Conservation (phyloP, 805 yeast species). For the Spathaspora sp. region DNA sequence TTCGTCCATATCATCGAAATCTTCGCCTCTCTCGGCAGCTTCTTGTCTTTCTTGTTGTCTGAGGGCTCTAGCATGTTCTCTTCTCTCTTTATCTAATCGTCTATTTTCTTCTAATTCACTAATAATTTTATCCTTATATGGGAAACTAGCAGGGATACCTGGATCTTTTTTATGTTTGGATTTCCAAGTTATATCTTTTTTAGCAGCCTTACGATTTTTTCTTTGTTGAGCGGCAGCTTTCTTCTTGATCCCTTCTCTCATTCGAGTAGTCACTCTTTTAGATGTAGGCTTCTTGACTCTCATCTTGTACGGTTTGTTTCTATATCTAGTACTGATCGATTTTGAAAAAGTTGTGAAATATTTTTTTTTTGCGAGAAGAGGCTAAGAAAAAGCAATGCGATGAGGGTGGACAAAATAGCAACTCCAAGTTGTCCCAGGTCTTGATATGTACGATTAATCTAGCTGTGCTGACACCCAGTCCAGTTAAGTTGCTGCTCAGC, state of each 20-base stretch:
- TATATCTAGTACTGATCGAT: background rate
- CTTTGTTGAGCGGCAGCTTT: conserved; percentile 90
- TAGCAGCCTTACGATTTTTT: conserved; percentile 76
- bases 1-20: conserved; percentile 33
- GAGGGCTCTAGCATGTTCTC: conserved; percentile 43
- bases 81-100: conserved; percentile 52
- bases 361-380: conserved; percentile 1
- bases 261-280: conserved; percentile 86
- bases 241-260: conserved; percentile 95
- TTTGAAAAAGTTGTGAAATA: background rate
- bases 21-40: conserved; percentile 38
- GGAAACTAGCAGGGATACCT: conserved; percentile 93
- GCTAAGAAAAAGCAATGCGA: background rate
- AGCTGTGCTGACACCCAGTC: too few relatives aligned
- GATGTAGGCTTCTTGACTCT: conserved; percentile 66
- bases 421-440: background rate
- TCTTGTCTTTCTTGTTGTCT: conserved; percentile 44
- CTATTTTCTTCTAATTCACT: conserved; percentile 65
- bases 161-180: conserved; percentile 81
- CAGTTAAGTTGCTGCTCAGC: too few relatives aligned
- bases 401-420: background rate
- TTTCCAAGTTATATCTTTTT: conserved; percentile 93
- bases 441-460: too few relatives aligned
- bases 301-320: conserved; percentile 19
- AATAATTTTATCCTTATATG: conserved; percentile 83